Evolutionary conservation across 176 grass and related monocot genomes (phyloP), one percentile per base, ranked within the genome.

Genomic region (Thalia dealbata): DNA sequence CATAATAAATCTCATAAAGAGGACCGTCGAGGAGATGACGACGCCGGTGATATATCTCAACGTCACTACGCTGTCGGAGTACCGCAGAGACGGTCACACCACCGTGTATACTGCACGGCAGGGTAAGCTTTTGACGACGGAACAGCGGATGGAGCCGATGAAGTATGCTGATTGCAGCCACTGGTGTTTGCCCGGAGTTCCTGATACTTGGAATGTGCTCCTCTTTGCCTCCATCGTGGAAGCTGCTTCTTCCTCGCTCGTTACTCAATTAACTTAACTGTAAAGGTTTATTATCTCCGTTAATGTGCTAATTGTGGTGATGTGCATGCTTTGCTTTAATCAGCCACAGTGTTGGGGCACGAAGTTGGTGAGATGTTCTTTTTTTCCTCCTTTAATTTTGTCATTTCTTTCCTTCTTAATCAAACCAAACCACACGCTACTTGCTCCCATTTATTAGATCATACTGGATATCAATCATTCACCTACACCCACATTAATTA

Each of bases 141-240:
- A 86, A 75, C 80, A 92, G 52, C 38, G 23, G 3, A 51, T 25
- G 14, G 78, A 77, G 1, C 89, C 83, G 0, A 10, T 45, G 0
- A 45, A 15, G 35, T 81, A 81, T 0, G 75, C 80, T 0, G 89
- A 88, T 43, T 88, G 89, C 75, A 88, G 89, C 69, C 89, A 91
- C 26, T 88, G 83, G 86, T 92, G 89, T 51, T 52, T 88, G 56
- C 80, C 82, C 14, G 82, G 85, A 32, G 10, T 86, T 4, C 83
- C 86, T 0, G 86, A 86, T 52, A 86, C 83, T 0, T 88, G 82
- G 85, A 88, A 91, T 38, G 19, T 78, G 19, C 85, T 88, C 48
- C 66, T 88, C 30, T 76, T 91, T 63, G 74, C 78, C 55, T 85
- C 78, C 61, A 45, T 85, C 71, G 50, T 3, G 32, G 75, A 4